A percentile compares a stretch with the other conserved stretches of the same genome.
Evolutionary conservation across 2,329 filamentous ascomycete genomes (phyloP).

Genomic region (Venturia asperata): DNA sequence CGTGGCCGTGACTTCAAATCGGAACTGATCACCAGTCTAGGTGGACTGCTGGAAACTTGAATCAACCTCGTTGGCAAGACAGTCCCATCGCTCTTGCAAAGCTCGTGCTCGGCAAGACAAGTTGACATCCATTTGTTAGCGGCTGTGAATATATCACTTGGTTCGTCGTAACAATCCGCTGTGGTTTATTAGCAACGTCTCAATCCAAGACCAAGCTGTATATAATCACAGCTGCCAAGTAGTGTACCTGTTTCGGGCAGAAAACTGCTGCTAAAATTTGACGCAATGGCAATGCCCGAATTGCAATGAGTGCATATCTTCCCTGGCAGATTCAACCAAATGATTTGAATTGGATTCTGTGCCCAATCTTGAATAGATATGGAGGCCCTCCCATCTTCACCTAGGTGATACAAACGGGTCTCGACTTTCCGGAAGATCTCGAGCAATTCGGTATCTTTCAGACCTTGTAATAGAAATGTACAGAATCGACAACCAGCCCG

Average conservation of each 20-base stretch:
- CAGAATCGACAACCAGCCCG: neutral
- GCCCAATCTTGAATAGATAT: neutral
- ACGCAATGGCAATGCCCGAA: neutral
- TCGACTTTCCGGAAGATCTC: neutral
- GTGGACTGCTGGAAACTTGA: neutral
- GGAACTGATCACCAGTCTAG: neutral
- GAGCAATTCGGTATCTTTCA: conserved; percentile 1
- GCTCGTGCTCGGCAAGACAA: neutral
- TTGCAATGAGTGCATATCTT: neutral
- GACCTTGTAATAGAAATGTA: neutral
- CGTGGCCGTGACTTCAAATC: neutral
- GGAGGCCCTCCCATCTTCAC: neutral
- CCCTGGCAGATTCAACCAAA: neutral
- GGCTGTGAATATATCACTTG: neutral
- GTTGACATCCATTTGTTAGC: neutral
- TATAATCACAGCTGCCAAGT: neutral
- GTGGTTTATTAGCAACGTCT: neutral
- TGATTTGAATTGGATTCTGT: neutral
- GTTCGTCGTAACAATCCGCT: conserved; percentile 5
- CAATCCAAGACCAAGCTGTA: neutral
- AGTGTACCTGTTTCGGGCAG: neutral
- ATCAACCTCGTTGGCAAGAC: neutral
- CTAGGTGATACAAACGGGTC: neutral
- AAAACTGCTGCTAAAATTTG: neutral
- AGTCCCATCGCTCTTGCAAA: neutral